Evolutionary conservation across 2,329 filamentous ascomycete species (phyloP).

Genomic region (Geosmithia putterillii): DNA sequence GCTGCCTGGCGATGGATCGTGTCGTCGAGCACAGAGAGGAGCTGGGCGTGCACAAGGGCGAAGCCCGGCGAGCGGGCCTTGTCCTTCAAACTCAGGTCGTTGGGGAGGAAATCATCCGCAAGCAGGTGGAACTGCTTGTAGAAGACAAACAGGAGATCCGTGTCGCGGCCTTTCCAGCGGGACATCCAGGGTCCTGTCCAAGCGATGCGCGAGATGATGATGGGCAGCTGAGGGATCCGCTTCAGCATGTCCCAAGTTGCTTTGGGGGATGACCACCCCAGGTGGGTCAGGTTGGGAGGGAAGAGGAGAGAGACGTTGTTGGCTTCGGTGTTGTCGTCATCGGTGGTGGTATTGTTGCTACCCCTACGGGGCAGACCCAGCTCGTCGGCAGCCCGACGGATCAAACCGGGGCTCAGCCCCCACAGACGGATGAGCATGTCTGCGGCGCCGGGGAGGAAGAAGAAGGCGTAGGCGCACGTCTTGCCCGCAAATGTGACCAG

Average conservation of each 20-base stretch:
- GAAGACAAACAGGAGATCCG: slow-evolving; percentile 85
- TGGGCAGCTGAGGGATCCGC: slow-evolving; percentile 49
- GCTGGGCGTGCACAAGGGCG: slow-evolving; percentile 69
- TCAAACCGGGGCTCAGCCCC: slow-evolving; percentile 54
- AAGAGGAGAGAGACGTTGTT: slow-evolving; percentile 58
- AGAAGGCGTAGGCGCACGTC: slow-evolving; percentile 84
- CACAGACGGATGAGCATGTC: slow-evolving; percentile 76
- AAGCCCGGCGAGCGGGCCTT: slow-evolving; percentile 62
- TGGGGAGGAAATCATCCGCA: slow-evolving; percentile 58
- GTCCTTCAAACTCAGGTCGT: slow-evolving; percentile 35
- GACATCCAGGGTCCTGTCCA: slow-evolving; percentile 85
- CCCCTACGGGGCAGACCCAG: slow-evolving; percentile 48
- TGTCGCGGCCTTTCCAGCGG: slow-evolving; percentile 78
- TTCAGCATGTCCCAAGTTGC: slow-evolving; percentile 44
- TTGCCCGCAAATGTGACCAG: slow-evolving; percentile 81
- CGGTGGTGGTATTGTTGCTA: too few species aligned
- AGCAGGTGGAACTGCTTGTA: slow-evolving; percentile 79
- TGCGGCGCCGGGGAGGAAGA: slow-evolving; percentile 78
- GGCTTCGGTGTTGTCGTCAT: too few species aligned
- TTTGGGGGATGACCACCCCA: slow-evolving; percentile 43
- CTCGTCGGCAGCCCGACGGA: slow-evolving; percentile 61
- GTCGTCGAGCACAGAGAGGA: slow-evolving; percentile 66
- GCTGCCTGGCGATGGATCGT: slow-evolving; percentile 68
- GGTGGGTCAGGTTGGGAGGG: slow-evolving; percentile 48
- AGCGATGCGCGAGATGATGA: slow-evolving; percentile 59